Percentiles rank a stretch among this genome's conserved stretches.
Evolutionary conservation across 805 yeast species (phyloP).

Genomic region (Suhomyces emberorum): DNA sequence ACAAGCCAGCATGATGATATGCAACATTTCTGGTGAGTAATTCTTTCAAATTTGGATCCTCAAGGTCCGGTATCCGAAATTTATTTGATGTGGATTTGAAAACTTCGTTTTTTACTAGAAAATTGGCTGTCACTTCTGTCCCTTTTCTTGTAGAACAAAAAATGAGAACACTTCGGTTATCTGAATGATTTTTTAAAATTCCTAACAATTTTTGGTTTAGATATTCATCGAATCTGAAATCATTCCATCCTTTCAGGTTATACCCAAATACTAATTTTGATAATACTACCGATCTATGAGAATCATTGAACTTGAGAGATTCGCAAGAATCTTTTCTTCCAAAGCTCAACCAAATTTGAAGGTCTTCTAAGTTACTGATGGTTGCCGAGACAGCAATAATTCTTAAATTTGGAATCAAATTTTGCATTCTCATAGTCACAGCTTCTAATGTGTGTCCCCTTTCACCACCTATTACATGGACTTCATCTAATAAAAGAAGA

Average conservation of each 20-base stretch:
- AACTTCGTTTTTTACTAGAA: conserved; percentile 18
- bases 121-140: conserved; percentile 45
- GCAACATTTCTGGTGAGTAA: conserved; percentile 39
- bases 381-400: conserved; percentile 43
- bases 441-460: conserved; percentile 29
- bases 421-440: conserved; percentile 14
- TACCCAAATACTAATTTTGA: not conserved
- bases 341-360: conserved; percentile 41
- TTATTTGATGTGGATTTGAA: not conserved
- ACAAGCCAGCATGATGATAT: conserved; percentile 59
- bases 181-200: conserved; percentile 36
- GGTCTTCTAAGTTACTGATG: conserved; percentile 48
- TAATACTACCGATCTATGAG: not conserved
- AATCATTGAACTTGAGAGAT: not conserved
- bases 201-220: conserved; percentile 40
- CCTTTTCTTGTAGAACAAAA: conserved; percentile 56
- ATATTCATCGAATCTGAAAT: not conserved
- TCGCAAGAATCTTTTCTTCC: conserved; percentile 21
- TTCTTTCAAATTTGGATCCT: conserved; percentile 14
- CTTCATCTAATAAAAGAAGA: conserved; percentile 25
- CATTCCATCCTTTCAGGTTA: not conserved
- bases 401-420: conserved; percentile 7
- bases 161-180: conserved; percentile 43
- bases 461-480: conserved; percentile 24
- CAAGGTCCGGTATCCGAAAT: not conserved